These are phyloP conservation scores for Albizia julibrissin DNA, from an alignment of 306 rosid species.

Conservation along the genomic window DNA sequence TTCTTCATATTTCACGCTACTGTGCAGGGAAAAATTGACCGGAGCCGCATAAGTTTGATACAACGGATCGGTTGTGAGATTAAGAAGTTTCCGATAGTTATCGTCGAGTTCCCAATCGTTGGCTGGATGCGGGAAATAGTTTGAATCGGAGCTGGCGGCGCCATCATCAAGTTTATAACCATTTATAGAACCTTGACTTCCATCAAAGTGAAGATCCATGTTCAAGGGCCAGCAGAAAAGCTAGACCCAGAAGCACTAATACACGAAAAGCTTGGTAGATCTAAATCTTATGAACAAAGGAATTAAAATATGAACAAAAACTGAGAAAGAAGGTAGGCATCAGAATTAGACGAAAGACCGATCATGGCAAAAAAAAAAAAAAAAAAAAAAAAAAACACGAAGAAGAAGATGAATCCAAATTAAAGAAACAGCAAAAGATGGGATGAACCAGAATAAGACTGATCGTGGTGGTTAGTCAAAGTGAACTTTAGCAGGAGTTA, in stretches of 20 bases:
- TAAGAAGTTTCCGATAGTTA: background rate
- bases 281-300: background rate
- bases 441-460: background rate
- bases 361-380: background rate
- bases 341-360: background rate
- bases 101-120: slow-evolving; percentile 4
- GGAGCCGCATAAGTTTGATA: slow-evolving; percentile 4
- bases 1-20: background rate
- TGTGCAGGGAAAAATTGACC: slow-evolving; percentile 1
- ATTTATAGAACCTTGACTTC: background rate
- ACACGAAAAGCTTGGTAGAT: background rate
- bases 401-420: background rate
- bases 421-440: background rate
- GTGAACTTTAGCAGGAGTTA: background rate
- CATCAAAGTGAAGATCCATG: slow-evolving; percentile 42
- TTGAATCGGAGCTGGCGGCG: background rate
- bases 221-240: background rate
- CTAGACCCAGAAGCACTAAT: background rate
- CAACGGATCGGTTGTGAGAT: background rate
- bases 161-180: slow-evolving; percentile 20
- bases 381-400: background rate
- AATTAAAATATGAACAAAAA: too few relatives aligned
- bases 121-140: slow-evolving; percentile 4
- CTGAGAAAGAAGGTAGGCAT: background rate
- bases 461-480: background rate